Base-by-base conservation (phyloP, 805 yeast species). In the Sungouiella thailandica region DNA sequence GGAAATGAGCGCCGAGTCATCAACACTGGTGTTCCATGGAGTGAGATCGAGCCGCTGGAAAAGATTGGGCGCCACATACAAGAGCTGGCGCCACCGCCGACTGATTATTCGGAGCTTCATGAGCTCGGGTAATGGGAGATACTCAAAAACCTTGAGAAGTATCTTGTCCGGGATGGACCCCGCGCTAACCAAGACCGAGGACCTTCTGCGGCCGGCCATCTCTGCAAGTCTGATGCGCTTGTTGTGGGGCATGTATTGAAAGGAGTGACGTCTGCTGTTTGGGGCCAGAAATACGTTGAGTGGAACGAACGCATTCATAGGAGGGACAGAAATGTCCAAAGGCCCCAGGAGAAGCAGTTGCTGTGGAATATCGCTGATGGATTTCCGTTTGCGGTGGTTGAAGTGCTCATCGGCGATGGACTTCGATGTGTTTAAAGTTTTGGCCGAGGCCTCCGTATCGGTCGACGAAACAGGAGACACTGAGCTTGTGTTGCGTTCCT, bases 51-150 rank as follows among this genome's bases (percentile, higher is more conserved):
- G 60, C 0, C 27, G 53, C 14, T 62, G 64, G 46, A 72, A 73
- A 23, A 82, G 60, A 13, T 65, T 68, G 1, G 78, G 74, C 1
- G 83, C 76, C 20, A 73, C 68, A 37, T 71, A 72, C 12, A 82
- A 55, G 23, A 83, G 55, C 43, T 78, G 83, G 46, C 80, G 67
- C 89, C 90, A 83, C 44, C 80, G 69, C 39, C 72, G 62, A 52
- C 83, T 76, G 24, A 82, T 78, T 4, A 68, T 45, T 35, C 82
- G 62, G 41, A 76, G 44, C 45, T 68, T 72, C 83, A 82, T 76
- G 37, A 80, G 56, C n/a, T 70, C 72, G 1, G 78, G 79, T 18
- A 83, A 60, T 7, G 72, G 65, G 28, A 82, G 52, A 37, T 60
- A 60, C 25, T 68, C 68, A 43, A 83, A 80, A 1, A 79, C 70